Base-by-base conservation (phyloP, 2,329 filamentous ascomycete species). In the Curvularia spicifera region DNA sequence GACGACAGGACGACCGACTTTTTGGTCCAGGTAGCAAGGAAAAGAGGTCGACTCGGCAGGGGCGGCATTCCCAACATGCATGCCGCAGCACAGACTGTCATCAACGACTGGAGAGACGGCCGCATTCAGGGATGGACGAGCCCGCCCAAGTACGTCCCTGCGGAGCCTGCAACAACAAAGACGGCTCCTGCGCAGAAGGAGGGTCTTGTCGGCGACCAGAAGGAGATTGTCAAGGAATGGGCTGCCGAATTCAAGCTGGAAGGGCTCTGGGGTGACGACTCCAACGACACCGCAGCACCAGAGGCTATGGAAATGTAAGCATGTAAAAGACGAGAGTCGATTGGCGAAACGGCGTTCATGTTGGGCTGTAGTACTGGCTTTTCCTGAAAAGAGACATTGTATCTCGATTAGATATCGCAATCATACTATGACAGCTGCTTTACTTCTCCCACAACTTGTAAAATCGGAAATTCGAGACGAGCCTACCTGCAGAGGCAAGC, bases 91-190 rank as follows among this genome's bases (percentile, higher is more conserved):
- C 94, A 95, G 85, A 90, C 91, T 0, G 93, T 99, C 55, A 87
- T 99, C 57, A 95, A 88, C n/a, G 95, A 99, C 81, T 96, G 95
- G 91, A 87, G 95, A 67, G 94, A 98, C 75, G 94, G 93, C 26
- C 87, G 95, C 51, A 96, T 99, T 69, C 92, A 96, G 78, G 93
- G 93, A 56, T 97, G 93, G 93, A 86, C 89, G 47, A 90, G 93
- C 68, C 85, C 92, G 2, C 93, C 93, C 7, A 83, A 84, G 35
- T 78, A 91, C 59, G 80, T 85, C 18, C 84, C 89, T 45, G 82
- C 82, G n/a, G 67, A 60, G 44, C 71, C 76, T 20, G 72, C 75
- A 44, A 73, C 78, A 51, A 76, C 78, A 44, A 74, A 77, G 61
- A 73, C 75, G 45, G 68, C 71, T n/a, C 68, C 73, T 51, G 70